Percentiles rank a stretch among this genome's conserved stretches.
phyloP scores from a whole-genome alignment of 192 early-diverging fungal genomes.

The Chytriomyces sp. region DNA sequence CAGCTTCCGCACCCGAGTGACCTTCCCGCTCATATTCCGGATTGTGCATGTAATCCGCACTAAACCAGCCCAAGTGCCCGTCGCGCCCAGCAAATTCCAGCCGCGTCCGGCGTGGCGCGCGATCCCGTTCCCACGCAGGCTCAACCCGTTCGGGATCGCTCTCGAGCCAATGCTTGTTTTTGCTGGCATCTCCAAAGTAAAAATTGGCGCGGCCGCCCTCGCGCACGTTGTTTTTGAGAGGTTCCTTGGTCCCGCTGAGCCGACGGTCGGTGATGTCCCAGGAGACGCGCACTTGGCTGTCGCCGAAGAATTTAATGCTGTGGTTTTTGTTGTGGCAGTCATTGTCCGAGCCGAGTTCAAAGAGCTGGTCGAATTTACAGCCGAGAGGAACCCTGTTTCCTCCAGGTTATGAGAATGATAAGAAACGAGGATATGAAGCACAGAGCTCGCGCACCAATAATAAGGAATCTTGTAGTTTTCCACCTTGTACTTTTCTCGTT shows the following conservation, averaged over 20 bases:
- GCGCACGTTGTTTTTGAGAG: not conserved
- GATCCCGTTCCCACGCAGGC: too few species aligned
- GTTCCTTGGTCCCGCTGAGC: not conserved
- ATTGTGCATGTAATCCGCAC: not conserved
- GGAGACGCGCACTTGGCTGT: not conserved
- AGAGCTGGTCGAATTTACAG: constrained; percentile 1
- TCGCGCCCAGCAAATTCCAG: constrained; percentile 3
- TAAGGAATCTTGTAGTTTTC: not conserved
- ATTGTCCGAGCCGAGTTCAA: not conserved
- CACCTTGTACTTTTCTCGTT: not conserved
- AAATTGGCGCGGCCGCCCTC: not conserved
- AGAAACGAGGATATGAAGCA: not conserved
- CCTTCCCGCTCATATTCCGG: not conserved
- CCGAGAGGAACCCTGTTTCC: constrained; percentile 4
- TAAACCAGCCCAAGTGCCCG: not conserved
- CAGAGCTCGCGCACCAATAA: not conserved
- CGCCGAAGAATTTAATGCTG: not conserved
- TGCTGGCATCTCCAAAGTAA: not conserved
- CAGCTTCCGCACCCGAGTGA: not conserved
- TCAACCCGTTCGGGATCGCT: not conserved
- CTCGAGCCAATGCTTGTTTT: not conserved
- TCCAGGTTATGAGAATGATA: not conserved
- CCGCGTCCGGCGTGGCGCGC: not conserved
- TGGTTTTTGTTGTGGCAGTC: constrained; percentile 3
- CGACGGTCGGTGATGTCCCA: constrained; percentile 11